Percentiles rank a stretch among this genome's conserved stretches.
Evolutionary conservation across 768 basidiomycete species (phyloP).

Genomic region (Collybia mongolica): DNA sequence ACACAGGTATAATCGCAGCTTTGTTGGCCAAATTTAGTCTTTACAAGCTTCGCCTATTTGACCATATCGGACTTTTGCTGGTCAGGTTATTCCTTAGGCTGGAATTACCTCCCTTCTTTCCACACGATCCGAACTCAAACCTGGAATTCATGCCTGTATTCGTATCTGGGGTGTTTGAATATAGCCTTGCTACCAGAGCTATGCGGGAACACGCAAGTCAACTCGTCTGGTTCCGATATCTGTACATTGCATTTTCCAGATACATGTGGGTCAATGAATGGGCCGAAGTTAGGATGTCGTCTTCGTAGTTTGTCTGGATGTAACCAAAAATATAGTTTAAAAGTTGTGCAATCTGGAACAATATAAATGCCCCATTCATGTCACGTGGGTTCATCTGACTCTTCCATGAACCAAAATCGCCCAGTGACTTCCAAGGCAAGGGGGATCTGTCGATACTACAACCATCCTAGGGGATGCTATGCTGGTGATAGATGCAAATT

Average conservation of each 20-base stretch:
- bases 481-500: constrained; percentile 71
- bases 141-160: constrained; percentile 37
- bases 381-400: neutral
- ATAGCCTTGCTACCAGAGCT: constrained; percentile 56
- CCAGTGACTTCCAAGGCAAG: constrained; percentile 67
- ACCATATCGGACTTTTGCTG: neutral
- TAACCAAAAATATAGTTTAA: too few species aligned
- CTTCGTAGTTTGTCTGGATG: too few species aligned
- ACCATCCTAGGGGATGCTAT: constrained; percentile 64
- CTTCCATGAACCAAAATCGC: constrained; percentile 22
- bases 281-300: constrained; percentile 46
- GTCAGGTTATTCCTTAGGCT: neutral
- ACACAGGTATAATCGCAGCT: constrained; percentile 53
- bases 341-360: too few species aligned
- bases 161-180: constrained; percentile 56
- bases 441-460: constrained; percentile 67
- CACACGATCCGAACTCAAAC: neutral
- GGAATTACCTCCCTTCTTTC: neutral
- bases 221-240: constrained; percentile 86
- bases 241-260: constrained; percentile 76
- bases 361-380: neutral
- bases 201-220: constrained; percentile 77
- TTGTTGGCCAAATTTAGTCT: constrained; percentile 48
- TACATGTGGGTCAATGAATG: constrained; percentile 96
- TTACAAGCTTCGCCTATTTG: constrained; percentile 9